phyloP scores from a whole-genome alignment of 208 protist species.

The Crithidia sp. region DNA sequence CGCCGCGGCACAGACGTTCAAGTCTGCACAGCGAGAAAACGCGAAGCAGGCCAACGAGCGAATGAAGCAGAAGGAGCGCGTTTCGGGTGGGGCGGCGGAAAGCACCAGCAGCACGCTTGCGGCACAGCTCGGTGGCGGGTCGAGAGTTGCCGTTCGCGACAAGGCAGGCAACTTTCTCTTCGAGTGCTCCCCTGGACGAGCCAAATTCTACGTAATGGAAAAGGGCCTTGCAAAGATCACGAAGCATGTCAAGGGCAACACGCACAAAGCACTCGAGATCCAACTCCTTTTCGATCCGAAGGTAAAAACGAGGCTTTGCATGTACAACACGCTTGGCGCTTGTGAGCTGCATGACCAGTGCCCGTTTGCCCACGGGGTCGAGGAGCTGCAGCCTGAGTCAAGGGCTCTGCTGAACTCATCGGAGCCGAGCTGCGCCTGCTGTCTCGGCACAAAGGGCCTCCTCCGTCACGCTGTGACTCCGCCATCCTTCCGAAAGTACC shows the following conservation, averaged over 20 bases:
- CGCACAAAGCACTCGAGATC: slow-evolving; percentile 43
- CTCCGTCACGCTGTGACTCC: slow-evolving; percentile 48
- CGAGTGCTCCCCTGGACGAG: slow-evolving; percentile 35
- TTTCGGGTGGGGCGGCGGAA: background rate
- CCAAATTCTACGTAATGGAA: slow-evolving; percentile 56
- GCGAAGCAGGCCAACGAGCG: background rate
- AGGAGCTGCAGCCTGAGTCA: slow-evolving; percentile 39
- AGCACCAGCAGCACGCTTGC: background rate
- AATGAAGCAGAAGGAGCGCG: background rate
- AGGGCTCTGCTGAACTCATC: slow-evolving; percentile 21
- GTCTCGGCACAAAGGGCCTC: slow-evolving; percentile 37
- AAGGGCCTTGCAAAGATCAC: slow-evolving; percentile 43
- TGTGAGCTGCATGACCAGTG: slow-evolving; percentile 46
- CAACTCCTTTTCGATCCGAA: slow-evolving; percentile 52
- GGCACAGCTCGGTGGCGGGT: slow-evolving; percentile 7
- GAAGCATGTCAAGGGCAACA: slow-evolving; percentile 17
- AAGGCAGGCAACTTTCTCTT: slow-evolving; percentile 48
- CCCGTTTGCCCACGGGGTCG: slow-evolving; percentile 60
- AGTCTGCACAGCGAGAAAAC: slow-evolving; percentile 21
- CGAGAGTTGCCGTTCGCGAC: slow-evolving; percentile 40
- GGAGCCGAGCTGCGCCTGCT: slow-evolving; percentile 41
- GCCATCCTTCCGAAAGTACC: slow-evolving; percentile 45
- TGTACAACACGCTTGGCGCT: slow-evolving; percentile 34
- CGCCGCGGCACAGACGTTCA: slow-evolving; percentile 28
- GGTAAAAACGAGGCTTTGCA: slow-evolving; percentile 53